Evolutionary conservation across 306 rosid species (phyloP).

Genomic region (Luffa acutangula): DNA sequence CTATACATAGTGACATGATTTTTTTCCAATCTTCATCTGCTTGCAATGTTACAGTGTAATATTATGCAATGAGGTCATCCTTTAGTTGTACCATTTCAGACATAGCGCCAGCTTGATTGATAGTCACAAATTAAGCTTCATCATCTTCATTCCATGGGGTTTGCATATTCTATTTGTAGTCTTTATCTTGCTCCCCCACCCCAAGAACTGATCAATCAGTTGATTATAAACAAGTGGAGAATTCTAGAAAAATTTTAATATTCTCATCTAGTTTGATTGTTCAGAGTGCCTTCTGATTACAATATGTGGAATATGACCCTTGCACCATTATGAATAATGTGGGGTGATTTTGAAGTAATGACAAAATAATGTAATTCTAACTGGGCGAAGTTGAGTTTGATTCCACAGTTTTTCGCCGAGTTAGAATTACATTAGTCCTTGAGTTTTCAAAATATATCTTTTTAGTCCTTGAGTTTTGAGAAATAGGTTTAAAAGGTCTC

Average conservation of each 20-base stretch:
- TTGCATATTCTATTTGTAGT: background rate
- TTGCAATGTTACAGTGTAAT: background rate
- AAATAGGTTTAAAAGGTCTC: no score
- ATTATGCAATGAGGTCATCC: background rate
- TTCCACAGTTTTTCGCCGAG: no score
- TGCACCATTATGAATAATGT: background rate
- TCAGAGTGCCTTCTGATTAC: background rate
- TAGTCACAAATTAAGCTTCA: background rate
- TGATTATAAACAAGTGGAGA: background rate
- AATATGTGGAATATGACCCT: background rate
- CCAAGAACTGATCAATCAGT: background rate
- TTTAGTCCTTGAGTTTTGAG: no score
- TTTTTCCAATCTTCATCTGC: constrained; percentile 10
- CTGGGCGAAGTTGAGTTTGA: no score
- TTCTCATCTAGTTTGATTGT: background rate
- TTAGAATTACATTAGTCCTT: no score
- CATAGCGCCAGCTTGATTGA: background rate
- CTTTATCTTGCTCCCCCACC: background rate
- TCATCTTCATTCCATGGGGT: background rate
- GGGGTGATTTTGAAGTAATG: no score
- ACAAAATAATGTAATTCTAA: background rate
- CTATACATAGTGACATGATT: background rate
- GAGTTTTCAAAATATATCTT: no score
- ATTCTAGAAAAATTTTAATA: background rate
- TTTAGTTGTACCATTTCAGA: background rate